phyloP scores from a whole-genome alignment of 2,329 filamentous ascomycete genomes.

The Ceratocystiopsis sp. region DNA sequence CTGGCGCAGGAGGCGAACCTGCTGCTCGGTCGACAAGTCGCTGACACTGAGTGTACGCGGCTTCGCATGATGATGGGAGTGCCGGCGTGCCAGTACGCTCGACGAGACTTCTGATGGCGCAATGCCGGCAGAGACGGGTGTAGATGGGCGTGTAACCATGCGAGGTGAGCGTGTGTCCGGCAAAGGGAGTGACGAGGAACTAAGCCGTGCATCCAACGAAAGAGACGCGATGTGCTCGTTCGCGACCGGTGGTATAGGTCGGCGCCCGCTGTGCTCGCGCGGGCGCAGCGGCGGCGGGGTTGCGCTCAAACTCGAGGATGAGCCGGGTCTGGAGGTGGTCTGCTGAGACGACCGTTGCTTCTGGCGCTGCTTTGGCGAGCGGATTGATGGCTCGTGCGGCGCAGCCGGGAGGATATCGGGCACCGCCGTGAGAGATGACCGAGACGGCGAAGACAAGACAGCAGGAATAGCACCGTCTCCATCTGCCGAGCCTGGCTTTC shows the following conservation, averaged over 20 bases:
- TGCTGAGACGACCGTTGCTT: not conserved
- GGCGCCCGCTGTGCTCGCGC: not conserved
- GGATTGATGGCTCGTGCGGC: not conserved
- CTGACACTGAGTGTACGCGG: conserved; percentile 40
- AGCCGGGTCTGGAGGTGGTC: conserved; percentile 5
- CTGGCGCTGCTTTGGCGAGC: conserved; percentile 3
- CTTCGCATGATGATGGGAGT: conserved; percentile 38
- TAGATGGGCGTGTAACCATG: conserved; percentile 33
- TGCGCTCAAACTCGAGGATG: conserved; percentile 20
- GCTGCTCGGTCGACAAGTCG: conserved; percentile 48
- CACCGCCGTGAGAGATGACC: no score
- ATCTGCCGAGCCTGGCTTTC: no score
- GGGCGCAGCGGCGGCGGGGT: conserved; percentile 21
- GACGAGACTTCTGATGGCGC: conserved; percentile 17
- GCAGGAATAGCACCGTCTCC: no score
- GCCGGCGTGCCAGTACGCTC: conserved; percentile 33
- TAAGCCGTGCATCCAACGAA: conserved; percentile 42
- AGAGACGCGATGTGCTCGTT: conserved; percentile 30
- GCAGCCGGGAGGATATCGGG: conserved; percentile 5
- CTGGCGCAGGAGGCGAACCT: conserved; percentile 54
- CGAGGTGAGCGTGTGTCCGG: conserved; percentile 41
- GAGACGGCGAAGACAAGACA: no score
- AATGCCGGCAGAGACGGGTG: conserved; percentile 39
- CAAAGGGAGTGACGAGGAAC: conserved; percentile 49
- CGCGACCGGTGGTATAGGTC: not conserved